A percentile compares a stretch with the other conserved stretches of the same genome.
Conservation (phyloP, 2,329 filamentous ascomycete species). For the Ophiocordyceps robertsii region DNA sequence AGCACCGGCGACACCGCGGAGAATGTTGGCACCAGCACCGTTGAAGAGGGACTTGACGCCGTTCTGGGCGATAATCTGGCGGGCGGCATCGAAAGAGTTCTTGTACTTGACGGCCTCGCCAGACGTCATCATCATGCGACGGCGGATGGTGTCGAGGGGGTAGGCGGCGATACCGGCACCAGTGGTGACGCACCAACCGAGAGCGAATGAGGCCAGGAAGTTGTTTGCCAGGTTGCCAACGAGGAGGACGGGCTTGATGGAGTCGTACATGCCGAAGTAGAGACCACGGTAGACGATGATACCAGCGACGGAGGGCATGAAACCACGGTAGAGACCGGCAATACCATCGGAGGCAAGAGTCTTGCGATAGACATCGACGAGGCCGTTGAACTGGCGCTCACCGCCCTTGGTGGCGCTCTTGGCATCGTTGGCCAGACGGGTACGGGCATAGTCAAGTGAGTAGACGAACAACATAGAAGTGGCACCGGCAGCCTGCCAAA, state of each 20-base stretch:
- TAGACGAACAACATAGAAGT: constrained; percentile 99
- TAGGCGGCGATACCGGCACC: constrained; percentile 99
- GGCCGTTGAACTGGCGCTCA: constrained; percentile 99
- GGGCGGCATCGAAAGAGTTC: constrained; percentile 85
- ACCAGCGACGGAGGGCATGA: constrained; percentile 98
- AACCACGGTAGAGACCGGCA: constrained; percentile 99
- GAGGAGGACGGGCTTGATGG: constrained; percentile 97
- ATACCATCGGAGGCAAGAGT: constrained; percentile 97
- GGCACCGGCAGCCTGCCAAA: constrained; percentile 75
- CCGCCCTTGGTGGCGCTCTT: constrained; percentile 96
- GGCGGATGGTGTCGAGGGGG: constrained; percentile 99
- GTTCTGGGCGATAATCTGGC: constrained; percentile 95
- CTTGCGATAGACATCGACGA: constrained; percentile 99
- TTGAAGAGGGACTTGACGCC: constrained; percentile 99
- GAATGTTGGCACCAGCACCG: constrained; percentile 99
- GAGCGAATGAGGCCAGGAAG: constrained; percentile 98
- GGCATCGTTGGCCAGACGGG: constrained; percentile 99
- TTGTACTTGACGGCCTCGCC: constrained; percentile 99
- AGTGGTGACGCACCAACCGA: constrained; percentile 98
- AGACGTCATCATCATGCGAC: constrained; percentile 99
- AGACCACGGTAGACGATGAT: constrained; percentile 99
- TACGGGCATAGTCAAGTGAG: constrained; percentile 99
- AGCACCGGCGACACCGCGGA: constrained; percentile 99
- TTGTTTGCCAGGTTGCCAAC: constrained; percentile 85
- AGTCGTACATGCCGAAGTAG: constrained; percentile 99